Base-by-base conservation (phyloP, 2,329 filamentous ascomycete genomes). In the Diplodia sapinea region DNA sequence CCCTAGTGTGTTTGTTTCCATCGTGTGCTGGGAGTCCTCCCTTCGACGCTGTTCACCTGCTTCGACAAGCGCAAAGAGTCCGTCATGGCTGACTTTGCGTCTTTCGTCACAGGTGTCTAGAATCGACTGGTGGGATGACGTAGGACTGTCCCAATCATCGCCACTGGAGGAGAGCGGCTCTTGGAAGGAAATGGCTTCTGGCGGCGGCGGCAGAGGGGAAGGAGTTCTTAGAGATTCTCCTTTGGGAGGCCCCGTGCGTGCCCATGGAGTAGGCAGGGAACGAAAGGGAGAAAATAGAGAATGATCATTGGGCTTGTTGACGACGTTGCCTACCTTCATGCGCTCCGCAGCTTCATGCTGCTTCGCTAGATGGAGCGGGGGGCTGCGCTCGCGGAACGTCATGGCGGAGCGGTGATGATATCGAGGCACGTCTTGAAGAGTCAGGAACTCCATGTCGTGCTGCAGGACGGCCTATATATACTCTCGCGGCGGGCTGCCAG, bases 381-480 rank as follows among this genome's bases (percentile, higher is more conserved):
- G 55, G 50, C 47, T 33, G 33, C 26, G 17, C 7, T 51, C 33
- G 20, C 31, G 26, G 40, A 38, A 38, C 4, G 52, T 11, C 64
- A 66, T 66, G 29, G 40, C 40, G 36, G 51, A 33, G 52, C 54
- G 54, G 38, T 66, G 52, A 51, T 66, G 52, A 52, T 56, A 63
- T 12, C 57, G 47, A 33, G 77, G 76, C 70, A 77, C 72, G 73
- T 79, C 77, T 71, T 78, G 76, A n/a, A 79, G 73, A 20, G 77
- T 76, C 62, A 79, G 76, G 70, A 77, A 78, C 72, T 79, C 76
- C 77, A 79, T 78, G 29, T 26, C 51, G 68, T 51, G 63, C 33
- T 56, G 52, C 17, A 4, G 6, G 36, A 20, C 20, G 31, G 9
- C 47, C 29, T 47, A 62, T 29, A 36, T 61, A 61, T 51, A 4